Base-by-base conservation (phyloP, 1,139 yeast genomes). In the Saccharomyces hybrid region DNA sequence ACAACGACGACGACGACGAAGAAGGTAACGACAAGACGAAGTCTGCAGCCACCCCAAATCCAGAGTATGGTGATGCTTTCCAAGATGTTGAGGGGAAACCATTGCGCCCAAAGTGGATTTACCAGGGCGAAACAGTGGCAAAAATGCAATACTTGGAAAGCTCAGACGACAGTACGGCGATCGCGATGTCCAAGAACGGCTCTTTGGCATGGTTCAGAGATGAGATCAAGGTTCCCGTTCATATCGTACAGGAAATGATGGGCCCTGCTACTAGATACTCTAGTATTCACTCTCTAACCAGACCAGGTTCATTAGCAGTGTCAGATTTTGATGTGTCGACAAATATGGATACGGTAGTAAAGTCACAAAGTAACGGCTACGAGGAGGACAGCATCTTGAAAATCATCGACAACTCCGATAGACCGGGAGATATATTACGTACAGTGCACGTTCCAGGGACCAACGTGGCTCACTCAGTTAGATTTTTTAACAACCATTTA, bases 141-240 rank as follows among this genome's bases (percentile, higher is more conserved):
- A 67, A 66, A 54, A 53, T 68, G 61, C 50, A 56, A n/a, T 59
- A 59, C 42, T 50, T 67, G 47, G 66, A 65, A 26, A 58, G 56
- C 26, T 58, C 51, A 13, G 61, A 60, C 26, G 67, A 62, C 25
- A 60, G 61, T 26, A 59, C 63, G 9, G 56, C 61, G 30, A 57
- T 68, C 50, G 69, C 63, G 5, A 63, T 68, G 70, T 61, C 69
- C 4, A 54, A 61, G 9, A 65, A 61, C 52, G 71, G 70, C 13
- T 66, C 70, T 7, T 50, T 68, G 28, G 71, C 70, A 13, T 68
- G 71, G 71, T 67, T 67, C 53, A 59, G 61, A 20, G 66, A 64
- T 9, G 68, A 63, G 5, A 57, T 62, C 51, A 62, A 63, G 53
- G 66, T 61, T 5, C 71, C 71, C 4, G 63, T 65, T n/a, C 66